Percentiles rank a stretch among this genome's conserved stretches.
Evolutionary conservation across 345 rosid species (phyloP).

Genomic region (Brassica nigra): DNA sequence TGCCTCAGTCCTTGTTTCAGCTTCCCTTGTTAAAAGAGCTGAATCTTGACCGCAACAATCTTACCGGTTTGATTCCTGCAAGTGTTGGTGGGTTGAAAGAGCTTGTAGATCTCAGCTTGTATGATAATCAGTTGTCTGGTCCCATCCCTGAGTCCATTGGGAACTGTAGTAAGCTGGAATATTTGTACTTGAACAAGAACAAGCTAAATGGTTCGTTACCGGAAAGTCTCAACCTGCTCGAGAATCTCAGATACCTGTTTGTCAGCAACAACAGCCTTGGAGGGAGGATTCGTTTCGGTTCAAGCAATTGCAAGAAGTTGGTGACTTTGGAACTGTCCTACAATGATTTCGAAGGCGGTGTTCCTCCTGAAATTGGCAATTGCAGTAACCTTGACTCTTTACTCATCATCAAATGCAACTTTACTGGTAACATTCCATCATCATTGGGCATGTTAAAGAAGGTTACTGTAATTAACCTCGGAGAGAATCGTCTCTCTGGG

Average conservation of each 20-base stretch:
- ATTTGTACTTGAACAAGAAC: conserved; percentile 52
- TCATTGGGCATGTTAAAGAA: conserved; percentile 54
- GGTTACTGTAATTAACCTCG: conserved; percentile 49
- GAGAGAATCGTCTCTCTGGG: conserved; percentile 65
- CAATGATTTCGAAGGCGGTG: conserved; percentile 55
- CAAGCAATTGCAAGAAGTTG: conserved; percentile 51
- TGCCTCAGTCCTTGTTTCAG: conserved; percentile 54
- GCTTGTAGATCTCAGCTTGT: conserved; percentile 38
- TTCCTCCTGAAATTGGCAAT: conserved; percentile 63
- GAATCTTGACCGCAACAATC: conserved; percentile 51
- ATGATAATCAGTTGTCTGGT: conserved; percentile 55
- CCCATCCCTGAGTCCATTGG: conserved; percentile 62
- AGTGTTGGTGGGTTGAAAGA: conserved; percentile 54
- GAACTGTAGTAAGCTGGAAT: conserved; percentile 51
- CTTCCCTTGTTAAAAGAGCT: conserved; percentile 36
- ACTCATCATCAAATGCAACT: conserved; percentile 44
- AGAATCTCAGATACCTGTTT: conserved; percentile 47
- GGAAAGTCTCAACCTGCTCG: conserved; percentile 53
- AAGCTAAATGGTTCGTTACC: conserved; percentile 62
- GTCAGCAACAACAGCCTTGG: conserved; percentile 53
- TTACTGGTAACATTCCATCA: conserved; percentile 66
- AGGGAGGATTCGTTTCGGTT: conserved; percentile 57
- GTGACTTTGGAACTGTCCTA: conserved; percentile 50
- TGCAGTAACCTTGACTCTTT: conserved; percentile 54
- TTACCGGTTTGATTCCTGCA: conserved; percentile 60